A percentile compares a stretch with the other conserved stretches of the same genome.
Conservation (phyloP, 1,284 basidiomycete genomes). For the Hymenochaete sp. region DNA sequence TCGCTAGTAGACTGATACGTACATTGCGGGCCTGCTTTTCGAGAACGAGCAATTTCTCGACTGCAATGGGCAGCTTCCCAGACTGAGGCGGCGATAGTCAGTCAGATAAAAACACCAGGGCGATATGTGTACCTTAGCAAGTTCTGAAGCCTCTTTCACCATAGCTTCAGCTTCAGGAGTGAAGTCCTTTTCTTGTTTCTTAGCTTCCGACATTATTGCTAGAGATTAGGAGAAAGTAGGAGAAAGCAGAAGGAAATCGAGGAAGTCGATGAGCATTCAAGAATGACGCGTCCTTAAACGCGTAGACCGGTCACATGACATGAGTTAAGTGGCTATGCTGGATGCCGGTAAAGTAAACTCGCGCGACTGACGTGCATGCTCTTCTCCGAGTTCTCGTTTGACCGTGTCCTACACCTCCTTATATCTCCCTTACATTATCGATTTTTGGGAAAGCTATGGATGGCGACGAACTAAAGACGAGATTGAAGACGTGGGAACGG, state of each 20-base stretch:
- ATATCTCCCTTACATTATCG: too few species aligned
- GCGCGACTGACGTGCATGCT: too few species aligned
- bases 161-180: conserved; percentile 61
- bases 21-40: conserved; percentile 98
- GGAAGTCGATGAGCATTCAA: conserved; percentile 24
- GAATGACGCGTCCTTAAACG: conserved; percentile 16
- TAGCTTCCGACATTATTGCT: conserved; percentile 58
- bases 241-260: conserved; percentile 15
- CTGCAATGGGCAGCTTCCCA: conserved; percentile 74
- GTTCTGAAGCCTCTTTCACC: conserved; percentile 44
- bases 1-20: conserved; percentile 22
- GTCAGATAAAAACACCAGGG: not conserved
- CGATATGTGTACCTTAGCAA: conserved; percentile 42
- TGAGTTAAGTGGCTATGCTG: too few species aligned
- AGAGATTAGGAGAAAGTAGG: conserved; percentile 23
- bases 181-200: conserved; percentile 73
- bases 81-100: conserved; percentile 33
- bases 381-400: too few species aligned
- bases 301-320: not conserved
- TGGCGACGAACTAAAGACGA: conserved; percentile 51
- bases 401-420: too few species aligned
- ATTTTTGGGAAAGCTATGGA: not conserved
- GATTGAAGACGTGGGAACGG: conserved; percentile 81
- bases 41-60: conserved; percentile 83
- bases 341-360: too few species aligned